Conservation (phyloP, 2,329 filamentous ascomycete species). For the Phialocephala subalpina region DNA sequence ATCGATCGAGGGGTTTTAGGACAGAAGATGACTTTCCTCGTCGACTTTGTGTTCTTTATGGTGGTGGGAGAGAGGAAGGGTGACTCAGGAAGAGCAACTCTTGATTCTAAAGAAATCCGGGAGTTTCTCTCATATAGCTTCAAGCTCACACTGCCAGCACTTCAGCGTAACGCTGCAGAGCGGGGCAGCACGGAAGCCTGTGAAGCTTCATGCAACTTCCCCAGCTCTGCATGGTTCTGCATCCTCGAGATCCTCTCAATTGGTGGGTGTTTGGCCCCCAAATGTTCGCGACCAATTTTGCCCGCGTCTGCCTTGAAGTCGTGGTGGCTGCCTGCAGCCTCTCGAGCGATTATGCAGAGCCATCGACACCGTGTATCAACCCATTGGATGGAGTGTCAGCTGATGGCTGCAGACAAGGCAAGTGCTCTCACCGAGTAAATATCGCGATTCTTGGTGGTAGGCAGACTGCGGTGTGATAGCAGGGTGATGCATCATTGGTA, state of each 20-base stretch:
- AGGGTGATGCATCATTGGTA: neutral
- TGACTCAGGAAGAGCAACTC: neutral
- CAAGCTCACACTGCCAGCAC: neutral
- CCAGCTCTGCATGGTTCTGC: slow-evolving; percentile 4
- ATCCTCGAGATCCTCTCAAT: neutral
- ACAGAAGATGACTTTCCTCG: neutral
- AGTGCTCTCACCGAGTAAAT: neutral
- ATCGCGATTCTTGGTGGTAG: neutral
- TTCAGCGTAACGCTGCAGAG: slow-evolving; percentile 5
- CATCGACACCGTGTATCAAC: neutral
- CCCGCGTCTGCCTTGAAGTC: neutral
- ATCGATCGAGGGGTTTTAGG: neutral
- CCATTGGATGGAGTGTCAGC: neutral
- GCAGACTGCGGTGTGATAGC: slow-evolving; percentile 2
- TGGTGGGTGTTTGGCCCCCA: neutral
- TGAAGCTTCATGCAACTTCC: neutral
- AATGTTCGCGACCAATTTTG: neutral
- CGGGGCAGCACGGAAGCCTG: slow-evolving; percentile 8
- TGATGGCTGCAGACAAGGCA: slow-evolving; percentile 4
- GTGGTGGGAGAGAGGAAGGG: neutral
- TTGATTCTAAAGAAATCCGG: neutral
- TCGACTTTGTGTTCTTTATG: neutral
- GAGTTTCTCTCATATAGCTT: neutral
- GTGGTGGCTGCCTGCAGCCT: slow-evolving; percentile 1
- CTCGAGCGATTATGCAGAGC: neutral